Conservation (phyloP, 768 basidiomycete genomes). For the Hericium alpestre region DNA sequence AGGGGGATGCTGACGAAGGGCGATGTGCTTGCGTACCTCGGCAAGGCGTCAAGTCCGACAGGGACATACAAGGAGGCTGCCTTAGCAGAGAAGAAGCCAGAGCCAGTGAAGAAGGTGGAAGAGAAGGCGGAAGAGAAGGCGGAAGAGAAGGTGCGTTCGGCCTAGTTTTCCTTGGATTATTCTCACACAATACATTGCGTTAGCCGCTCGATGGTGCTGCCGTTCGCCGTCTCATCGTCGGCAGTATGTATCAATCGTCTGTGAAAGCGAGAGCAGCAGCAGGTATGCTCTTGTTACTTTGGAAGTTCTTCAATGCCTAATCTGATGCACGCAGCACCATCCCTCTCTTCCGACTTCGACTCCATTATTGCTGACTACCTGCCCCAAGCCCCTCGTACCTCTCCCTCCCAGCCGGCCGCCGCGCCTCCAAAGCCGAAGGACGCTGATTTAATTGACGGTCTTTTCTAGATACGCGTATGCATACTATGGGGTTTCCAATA, state of each 20-base stretch:
- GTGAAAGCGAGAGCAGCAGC: constrained; percentile 34
- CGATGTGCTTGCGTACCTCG: constrained; percentile 80
- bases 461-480: constrained; percentile 2
- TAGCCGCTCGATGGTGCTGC: constrained; percentile 54
- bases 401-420: constrained; percentile 8
- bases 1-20: constrained; percentile 95
- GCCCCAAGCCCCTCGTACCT: constrained; percentile 21
- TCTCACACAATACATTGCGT: not conserved
- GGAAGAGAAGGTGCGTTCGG: constrained; percentile 18
- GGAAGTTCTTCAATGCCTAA: constrained; percentile 2
- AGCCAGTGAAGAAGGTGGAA: constrained; percentile 21
- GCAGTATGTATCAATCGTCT: constrained; percentile 45
- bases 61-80: constrained; percentile 57
- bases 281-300: constrained; percentile 22
- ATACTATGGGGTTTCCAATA: no score
- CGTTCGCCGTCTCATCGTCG: constrained; percentile 56
- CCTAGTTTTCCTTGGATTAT: not conserved
- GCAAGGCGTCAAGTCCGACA: constrained; percentile 66
- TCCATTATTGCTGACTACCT: constrained; percentile 68
- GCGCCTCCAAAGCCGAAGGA: constrained; percentile 10
- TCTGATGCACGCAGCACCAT: constrained; percentile 24
- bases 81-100: constrained; percentile 14
- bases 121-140: constrained; percentile 20
- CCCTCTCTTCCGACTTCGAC: constrained; percentile 49
- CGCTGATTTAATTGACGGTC: constrained; percentile 11